Conservation (phyloP, 2,329 filamentous ascomycete species). For the Erysiphe pulchra region DNA sequence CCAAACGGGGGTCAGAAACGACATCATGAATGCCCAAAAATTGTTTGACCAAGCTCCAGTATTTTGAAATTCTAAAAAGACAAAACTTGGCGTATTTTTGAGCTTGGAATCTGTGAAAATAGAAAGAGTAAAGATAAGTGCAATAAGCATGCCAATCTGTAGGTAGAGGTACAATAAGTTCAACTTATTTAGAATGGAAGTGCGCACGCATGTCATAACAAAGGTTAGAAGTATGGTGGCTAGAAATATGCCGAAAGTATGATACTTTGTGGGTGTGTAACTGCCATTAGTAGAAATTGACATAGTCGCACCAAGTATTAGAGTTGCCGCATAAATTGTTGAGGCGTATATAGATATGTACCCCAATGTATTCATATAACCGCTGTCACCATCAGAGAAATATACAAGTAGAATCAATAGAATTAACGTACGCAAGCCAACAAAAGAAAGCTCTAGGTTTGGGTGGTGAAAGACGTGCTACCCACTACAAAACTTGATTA, state of each 20-base stretch:
- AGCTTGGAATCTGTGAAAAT: slow-evolving; percentile 16
- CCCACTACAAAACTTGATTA: slow-evolving; percentile 9
- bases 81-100: slow-evolving; percentile 20
- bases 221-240: slow-evolving; percentile 12
- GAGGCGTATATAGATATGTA: slow-evolving; percentile 14
- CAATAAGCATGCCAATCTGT: slow-evolving; percentile 16
- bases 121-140: slow-evolving; percentile 29
- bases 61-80: slow-evolving; percentile 30
- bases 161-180: slow-evolving; percentile 12
- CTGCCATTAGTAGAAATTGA: slow-evolving; percentile 8
- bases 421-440: slow-evolving; percentile 12
- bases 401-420: too few species aligned
- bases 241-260: slow-evolving; percentile 13
- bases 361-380: slow-evolving; percentile 14
- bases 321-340: slow-evolving; percentile 13
- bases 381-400: slow-evolving; percentile 3
- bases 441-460: slow-evolving; percentile 12
- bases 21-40: slow-evolving; percentile 31
- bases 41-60: slow-evolving; percentile 27
- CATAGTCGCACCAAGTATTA: slow-evolving; percentile 10
- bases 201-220: slow-evolving; percentile 12
- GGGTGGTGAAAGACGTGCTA: slow-evolving; percentile 11
- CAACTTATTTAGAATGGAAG: slow-evolving; percentile 9
- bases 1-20: slow-evolving; percentile 37
- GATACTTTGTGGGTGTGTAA: slow-evolving; percentile 10